Percentiles rank a stretch among this genome's conserved stretches.
Evolutionary conservation across 352 stramenopile species (phyloP).

Genomic region (Phytopythium kandeliae): DNA sequence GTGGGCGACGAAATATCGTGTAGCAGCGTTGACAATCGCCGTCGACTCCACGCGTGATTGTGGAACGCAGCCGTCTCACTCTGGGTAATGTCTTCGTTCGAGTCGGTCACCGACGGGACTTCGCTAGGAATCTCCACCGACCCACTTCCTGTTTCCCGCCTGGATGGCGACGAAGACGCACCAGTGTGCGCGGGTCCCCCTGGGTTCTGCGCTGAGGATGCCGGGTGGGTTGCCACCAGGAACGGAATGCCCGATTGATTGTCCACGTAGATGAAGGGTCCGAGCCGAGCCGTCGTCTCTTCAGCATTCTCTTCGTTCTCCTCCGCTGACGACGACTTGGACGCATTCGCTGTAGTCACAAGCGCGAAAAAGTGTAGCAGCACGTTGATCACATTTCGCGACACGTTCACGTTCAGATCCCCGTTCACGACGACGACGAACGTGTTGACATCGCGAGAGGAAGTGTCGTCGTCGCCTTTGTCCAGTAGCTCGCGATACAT

Average conservation of each 20-base stretch:
- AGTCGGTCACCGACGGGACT: slow-evolving; percentile 26
- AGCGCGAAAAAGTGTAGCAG: slow-evolving; percentile 70
- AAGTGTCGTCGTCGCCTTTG: slow-evolving; percentile 43
- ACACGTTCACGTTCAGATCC: slow-evolving; percentile 81
- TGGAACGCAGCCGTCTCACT: slow-evolving; percentile 42
- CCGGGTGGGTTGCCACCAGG: slow-evolving; percentile 58
- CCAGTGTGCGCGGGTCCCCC: not conserved
- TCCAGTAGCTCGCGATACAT: slow-evolving; percentile 77
- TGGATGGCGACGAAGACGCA: slow-evolving; percentile 7
- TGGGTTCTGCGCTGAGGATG: slow-evolving; percentile 4
- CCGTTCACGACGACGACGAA: slow-evolving; percentile 75
- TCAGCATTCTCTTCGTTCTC: slow-evolving; percentile 8
- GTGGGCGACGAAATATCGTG: slow-evolving; percentile 70
- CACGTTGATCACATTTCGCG: slow-evolving; percentile 79
- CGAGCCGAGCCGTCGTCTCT: slow-evolving; percentile 41
- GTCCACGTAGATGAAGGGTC: slow-evolving; percentile 82
- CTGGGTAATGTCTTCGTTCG: slow-evolving; percentile 39
- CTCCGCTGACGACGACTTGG: slow-evolving; percentile 25
- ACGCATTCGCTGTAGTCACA: slow-evolving; percentile 53
- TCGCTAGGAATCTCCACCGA: slow-evolving; percentile 54
- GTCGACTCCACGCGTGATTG: slow-evolving; percentile 47
- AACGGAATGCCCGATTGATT: slow-evolving; percentile 84
- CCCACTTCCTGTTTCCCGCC: slow-evolving; percentile 13
- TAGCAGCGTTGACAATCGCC: slow-evolving; percentile 64
- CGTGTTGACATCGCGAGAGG: slow-evolving; percentile 46